Evolutionary conservation across 148 eudicot genomes (phyloP).

Genomic region (Fagopyrum tataricum): DNA sequence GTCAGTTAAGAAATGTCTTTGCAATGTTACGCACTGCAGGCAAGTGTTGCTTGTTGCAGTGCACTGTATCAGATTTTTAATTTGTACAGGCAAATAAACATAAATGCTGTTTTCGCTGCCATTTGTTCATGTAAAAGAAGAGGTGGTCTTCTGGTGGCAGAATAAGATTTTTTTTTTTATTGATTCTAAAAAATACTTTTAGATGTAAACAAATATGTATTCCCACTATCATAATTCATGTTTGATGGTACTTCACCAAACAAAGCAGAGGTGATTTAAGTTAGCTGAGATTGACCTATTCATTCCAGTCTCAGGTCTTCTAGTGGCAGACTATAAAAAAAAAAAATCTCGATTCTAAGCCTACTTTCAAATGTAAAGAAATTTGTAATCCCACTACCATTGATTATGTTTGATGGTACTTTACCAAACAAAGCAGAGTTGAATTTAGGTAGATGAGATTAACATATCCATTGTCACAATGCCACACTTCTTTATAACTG

Average conservation of each 20-base stretch:
- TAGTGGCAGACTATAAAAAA: background rate
- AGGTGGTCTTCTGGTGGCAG: background rate
- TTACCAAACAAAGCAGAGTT: background rate
- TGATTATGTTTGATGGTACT: background rate
- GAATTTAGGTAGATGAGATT: constrained; percentile 1
- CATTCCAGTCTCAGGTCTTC: background rate
- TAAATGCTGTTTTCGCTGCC: background rate
- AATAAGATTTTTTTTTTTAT: background rate
- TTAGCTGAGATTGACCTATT: constrained; percentile 1
- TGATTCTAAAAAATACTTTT: background rate
- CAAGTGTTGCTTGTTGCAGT: background rate
- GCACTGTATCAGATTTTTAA: background rate
- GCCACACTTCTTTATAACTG: background rate
- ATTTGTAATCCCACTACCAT: background rate
- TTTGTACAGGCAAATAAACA: background rate
- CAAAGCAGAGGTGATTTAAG: background rate
- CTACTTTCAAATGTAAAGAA: background rate
- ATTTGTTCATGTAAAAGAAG: background rate
- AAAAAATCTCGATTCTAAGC: background rate
- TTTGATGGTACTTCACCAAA: background rate
- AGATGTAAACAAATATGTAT: background rate
- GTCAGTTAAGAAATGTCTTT: background rate
- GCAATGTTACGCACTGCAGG: background rate
- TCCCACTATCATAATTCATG: background rate
- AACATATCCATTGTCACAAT: background rate